Evolutionary conservation across 371 early-diverging fungal species (phyloP).

Genomic region (Mortierella sp.): DNA sequence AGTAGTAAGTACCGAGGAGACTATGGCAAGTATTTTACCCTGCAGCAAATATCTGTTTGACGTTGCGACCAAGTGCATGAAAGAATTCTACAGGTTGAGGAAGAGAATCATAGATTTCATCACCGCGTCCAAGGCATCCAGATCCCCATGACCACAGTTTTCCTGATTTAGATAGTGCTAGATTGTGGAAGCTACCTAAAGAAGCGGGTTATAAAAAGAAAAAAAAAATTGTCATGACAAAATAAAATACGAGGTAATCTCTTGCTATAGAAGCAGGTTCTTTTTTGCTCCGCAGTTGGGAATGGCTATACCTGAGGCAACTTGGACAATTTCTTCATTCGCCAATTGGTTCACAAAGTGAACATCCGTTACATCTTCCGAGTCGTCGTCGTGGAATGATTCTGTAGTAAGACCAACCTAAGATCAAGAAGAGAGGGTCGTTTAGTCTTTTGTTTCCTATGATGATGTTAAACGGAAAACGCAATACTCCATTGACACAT

Average conservation of each 20-base stretch:
- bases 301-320: slow-evolving; percentile 43
- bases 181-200: slow-evolving; percentile 52
- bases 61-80: slow-evolving; percentile 45
- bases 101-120: slow-evolving; percentile 53
- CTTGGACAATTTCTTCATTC: slow-evolving; percentile 50
- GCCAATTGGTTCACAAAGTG: slow-evolving; percentile 53
- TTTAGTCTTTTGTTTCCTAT: neutral
- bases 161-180: slow-evolving; percentile 50
- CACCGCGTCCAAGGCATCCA: slow-evolving; percentile 51
- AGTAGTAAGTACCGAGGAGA: too few species aligned
- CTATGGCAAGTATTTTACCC: slow-evolving; percentile 37
- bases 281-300: slow-evolving; percentile 8
- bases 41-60: slow-evolving; percentile 52
- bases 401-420: slow-evolving; percentile 56
- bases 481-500: neutral
- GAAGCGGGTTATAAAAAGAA: neutral
- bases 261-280: too few species aligned
- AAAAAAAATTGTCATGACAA: neutral
- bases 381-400: slow-evolving; percentile 54
- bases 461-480: neutral
- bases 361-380: slow-evolving; percentile 52
- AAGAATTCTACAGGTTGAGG: slow-evolving; percentile 57
- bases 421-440: neutral
- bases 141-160: slow-evolving; percentile 58
- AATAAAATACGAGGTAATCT: neutral